phyloP scores from a whole-genome alignment of 2,329 filamentous ascomycete genomes.

The Davidsoniella australis region DNA sequence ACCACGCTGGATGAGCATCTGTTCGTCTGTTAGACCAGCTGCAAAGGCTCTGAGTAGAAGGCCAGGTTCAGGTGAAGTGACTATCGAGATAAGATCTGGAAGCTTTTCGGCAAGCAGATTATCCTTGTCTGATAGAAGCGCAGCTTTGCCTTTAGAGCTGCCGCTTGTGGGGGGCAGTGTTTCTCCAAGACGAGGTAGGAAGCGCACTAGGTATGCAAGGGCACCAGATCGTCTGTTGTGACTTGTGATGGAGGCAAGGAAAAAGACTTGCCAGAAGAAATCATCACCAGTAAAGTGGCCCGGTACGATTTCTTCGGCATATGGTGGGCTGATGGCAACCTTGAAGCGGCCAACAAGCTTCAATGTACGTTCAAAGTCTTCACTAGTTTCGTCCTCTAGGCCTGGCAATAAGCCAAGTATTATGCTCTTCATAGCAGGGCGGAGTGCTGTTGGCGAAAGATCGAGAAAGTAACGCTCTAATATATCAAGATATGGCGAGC shows the following conservation, averaged over 20 bases:
- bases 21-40: conserved; percentile 71
- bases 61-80: conserved; percentile 79
- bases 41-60: conserved; percentile 82
- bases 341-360: conserved; percentile 66
- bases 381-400: conserved; percentile 87
- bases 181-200: conserved; percentile 51
- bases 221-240: conserved; percentile 70
- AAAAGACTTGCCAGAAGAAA: conserved; percentile 98
- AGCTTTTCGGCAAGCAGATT: not conserved
- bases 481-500: conserved; percentile 68
- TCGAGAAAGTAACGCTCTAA: conserved; percentile 65
- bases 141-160: conserved; percentile 23
- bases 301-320: conserved; percentile 27
- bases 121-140: conserved; percentile 23
- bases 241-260: conserved; percentile 82
- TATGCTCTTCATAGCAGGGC: conserved; percentile 79
- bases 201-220: conserved; percentile 67
- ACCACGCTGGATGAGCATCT: conserved; percentile 81
- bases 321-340: conserved; percentile 37
- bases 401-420: conserved; percentile 80
- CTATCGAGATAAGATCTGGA: conserved; percentile 35
- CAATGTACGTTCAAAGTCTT: conserved; percentile 85
- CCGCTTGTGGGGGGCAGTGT: conserved; percentile 19
- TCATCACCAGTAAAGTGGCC: conserved; percentile 50
- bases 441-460: conserved; percentile 51